Conservation (phyloP, 1,284 basidiomycete species). For the Cystobasidiaceae sp. region DNA sequence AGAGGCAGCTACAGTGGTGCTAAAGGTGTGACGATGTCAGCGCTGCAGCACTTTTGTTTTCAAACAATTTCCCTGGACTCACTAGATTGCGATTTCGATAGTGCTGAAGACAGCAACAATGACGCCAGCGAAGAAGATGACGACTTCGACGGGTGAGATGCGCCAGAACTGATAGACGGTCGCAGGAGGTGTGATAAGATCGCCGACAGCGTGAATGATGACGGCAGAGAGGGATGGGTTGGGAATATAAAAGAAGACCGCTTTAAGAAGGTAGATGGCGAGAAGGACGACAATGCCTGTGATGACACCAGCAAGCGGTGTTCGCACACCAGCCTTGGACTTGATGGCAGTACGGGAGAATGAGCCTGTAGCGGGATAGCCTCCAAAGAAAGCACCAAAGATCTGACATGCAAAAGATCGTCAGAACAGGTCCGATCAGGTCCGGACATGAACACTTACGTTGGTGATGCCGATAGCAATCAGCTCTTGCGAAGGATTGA, state of each 20-base stretch:
- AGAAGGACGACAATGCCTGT: conserved; percentile 86
- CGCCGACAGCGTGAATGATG: conserved; percentile 66
- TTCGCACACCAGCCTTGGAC: conserved; percentile 92
- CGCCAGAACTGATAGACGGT: conserved; percentile 92
- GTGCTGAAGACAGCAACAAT: conserved; percentile 65
- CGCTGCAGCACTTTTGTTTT: background rate
- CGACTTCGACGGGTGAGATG: conserved; percentile 83
- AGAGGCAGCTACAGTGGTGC: conserved; percentile 71
- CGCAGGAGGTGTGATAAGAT: conserved; percentile 79
- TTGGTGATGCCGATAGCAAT: conserved; percentile 97
- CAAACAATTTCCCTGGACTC: too few relatives aligned
- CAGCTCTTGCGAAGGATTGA: conserved; percentile 94
- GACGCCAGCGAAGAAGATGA: conserved; percentile 86
- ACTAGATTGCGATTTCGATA: conserved; percentile 93
- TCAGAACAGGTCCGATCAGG: too few relatives aligned
- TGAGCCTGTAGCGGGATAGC: conserved; percentile 94
- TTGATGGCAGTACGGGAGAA: conserved; percentile 96
- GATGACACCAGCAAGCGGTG: conserved; percentile 81
- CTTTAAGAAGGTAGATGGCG: conserved; percentile 77
- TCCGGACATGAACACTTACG: conserved; percentile 1
- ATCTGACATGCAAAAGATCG: too few relatives aligned
- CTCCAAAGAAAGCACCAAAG: conserved; percentile 48
- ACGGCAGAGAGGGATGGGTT: conserved; percentile 71
- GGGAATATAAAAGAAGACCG: conserved; percentile 74
- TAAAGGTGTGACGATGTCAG: background rate